Percentiles rank a stretch among this genome's conserved stretches.
Conservation (phyloP, 495 filamentous ascomycete genomes). For the Entonaema liquescens region DNA sequence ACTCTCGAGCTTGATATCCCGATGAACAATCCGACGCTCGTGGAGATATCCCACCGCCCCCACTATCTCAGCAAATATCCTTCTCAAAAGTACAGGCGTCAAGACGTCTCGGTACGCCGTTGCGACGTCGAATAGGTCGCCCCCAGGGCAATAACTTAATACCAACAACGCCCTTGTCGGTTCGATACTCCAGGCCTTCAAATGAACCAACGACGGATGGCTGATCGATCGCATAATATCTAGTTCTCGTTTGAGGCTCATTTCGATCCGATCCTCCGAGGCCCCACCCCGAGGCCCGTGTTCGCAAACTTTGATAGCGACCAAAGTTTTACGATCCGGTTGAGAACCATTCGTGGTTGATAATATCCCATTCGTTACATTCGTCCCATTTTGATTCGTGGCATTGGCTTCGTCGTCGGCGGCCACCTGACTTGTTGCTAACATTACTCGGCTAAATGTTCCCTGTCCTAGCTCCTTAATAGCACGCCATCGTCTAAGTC, state of each 20-base stretch:
- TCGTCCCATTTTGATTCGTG: slow-evolving; percentile 21
- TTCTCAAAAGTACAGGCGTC: slow-evolving; percentile 72
- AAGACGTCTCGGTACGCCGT: slow-evolving; percentile 70
- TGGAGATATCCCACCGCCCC: slow-evolving; percentile 88
- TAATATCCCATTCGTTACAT: slow-evolving; percentile 31
- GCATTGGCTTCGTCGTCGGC: slow-evolving; percentile 49
- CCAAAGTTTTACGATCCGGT: slow-evolving; percentile 71
- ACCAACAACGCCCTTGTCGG: slow-evolving; percentile 82
- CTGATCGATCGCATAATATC: slow-evolving; percentile 88
- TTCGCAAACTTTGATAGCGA: slow-evolving; percentile 95
- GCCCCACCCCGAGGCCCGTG: slow-evolving; percentile 93
- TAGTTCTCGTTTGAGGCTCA: slow-evolving; percentile 90
- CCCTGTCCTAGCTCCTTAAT: slow-evolving; percentile 86
- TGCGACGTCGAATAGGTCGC: slow-evolving; percentile 93
- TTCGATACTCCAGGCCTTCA: slow-evolving; percentile 87
- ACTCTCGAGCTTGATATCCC: slow-evolving; percentile 99
- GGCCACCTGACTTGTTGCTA: slow-evolving; percentile 72
- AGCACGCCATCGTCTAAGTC: slow-evolving; percentile 73
- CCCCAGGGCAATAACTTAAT: slow-evolving; percentile 90
- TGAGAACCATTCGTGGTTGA: slow-evolving; percentile 46
- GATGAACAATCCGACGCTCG: slow-evolving; percentile 84
- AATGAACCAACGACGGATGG: slow-evolving; percentile 87
- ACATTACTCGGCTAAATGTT: slow-evolving; percentile 92
- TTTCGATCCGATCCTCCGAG: slow-evolving; percentile 85
- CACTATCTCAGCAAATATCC: slow-evolving; percentile 91